Base-by-base conservation (phyloP, 179 eudicot species). In the Beta macrorhiza region DNA sequence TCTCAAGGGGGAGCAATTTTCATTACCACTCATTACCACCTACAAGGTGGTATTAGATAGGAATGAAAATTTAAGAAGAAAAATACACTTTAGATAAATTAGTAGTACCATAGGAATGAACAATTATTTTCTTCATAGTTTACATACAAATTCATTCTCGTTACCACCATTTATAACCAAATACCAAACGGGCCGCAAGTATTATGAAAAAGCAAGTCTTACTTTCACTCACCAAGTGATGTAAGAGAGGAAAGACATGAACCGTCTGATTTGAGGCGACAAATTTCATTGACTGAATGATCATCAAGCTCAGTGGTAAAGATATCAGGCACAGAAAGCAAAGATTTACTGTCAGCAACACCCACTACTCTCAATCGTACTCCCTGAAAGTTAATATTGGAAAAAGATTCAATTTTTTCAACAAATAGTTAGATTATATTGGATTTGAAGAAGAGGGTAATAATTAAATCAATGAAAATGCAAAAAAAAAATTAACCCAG, bases 331-430 rank as follows among this genome's bases (percentile, higher is more conserved):
- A 90, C 81, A 82, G 87, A 84, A 80, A 94, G 79, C 76, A 94
- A 76, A 3, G 92, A 88, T 83, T 92, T 89, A 82, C 98, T 94
- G 81, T 96, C 98, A 51, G 93, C 91, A 65, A 94, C 89, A 56
- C 98, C 99, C 65, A 94, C 87, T 52, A 96, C 92, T 77, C 92
- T 83, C 86, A 96, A 80, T 80, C 89, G 79, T 72, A 96, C 89
- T 19, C 95, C 94, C 97, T 96, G 85, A 15, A 80, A 56, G 58
- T 56, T 20, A 53, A 25, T 22, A 76, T 37, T 32, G 25, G 10
- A 12, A 45, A 76, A 74, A 55, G 25, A 17, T 32, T 11, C 61
- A 25, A 61, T 65, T 81, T 67, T 12, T 11, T 2, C 20, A 9
- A 19, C 49, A n/a, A 61, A 62, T 1, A 65, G 3, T 8, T 17